Evolutionary conservation across 106 monocot genomes (phyloP), one percentile per base, ranked within the genome.

Genomic region (Hemerocallis citrina): DNA sequence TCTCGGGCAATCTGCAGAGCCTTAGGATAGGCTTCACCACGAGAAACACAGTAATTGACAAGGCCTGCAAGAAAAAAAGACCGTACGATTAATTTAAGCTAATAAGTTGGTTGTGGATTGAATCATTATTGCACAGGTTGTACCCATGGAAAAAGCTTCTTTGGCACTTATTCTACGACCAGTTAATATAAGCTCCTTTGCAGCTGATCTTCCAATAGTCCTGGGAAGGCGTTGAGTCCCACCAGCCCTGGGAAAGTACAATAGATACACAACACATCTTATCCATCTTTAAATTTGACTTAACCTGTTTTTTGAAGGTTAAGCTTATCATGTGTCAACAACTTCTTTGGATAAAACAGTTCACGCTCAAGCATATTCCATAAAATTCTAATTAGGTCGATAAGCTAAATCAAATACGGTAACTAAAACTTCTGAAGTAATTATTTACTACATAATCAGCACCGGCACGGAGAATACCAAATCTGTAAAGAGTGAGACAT

Each of bases 131-230:
- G 38, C 16, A 55, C 3, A 41, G 8, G 8, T 33, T 65, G 25
- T 63, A 96, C 96, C 90, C 28, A 87, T 77, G 5, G 83, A 72
- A 30, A 79, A 15, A 39, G 96, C 96, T 74, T 96, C 81, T 23
- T 60, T 77, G 1, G 66, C 83, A 71, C 74, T 64, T 59, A 91
- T 52, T 52, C 72, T 91, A 37, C 87, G 70, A 34, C 84, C 86
- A 24, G 96, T 91, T 65, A 79, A 96, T 64, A 96, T 88, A 24
- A 96, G 78, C 59, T 96, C 96, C 68, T 96, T 96, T 11, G 91
- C 96, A 27, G 51, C 33, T 17, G 81, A 71, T 68, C 57, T 84
- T 44, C 96, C 96, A 44, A 96, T 75, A 48, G 84, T 70, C 68
- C 91, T 78, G 6, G 96, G 96, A 51, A 96, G 87, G 0, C 96